Evolutionary conservation across 805 yeast genomes (phyloP), one percentile per base, ranked within the genome.

Genomic region (Wickerhamomyces chambardii): DNA sequence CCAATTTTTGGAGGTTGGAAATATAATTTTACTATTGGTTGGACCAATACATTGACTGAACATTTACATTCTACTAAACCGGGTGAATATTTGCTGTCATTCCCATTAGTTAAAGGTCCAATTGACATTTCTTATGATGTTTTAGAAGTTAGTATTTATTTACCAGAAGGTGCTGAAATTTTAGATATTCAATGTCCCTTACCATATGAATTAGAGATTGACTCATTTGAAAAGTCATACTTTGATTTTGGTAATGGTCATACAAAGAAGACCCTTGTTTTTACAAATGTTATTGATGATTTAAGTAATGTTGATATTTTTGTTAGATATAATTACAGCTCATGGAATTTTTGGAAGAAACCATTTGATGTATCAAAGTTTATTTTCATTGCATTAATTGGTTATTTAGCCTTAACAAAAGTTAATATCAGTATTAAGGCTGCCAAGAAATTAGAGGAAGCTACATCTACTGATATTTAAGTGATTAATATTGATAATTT

Each of bases 1-100:
- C 98, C 98, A n/a, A 56, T 92, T 6, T 84, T 85, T 59, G 98
- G 98, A 33, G 94, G 89, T 30, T 92, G 98, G 98, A 71, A 78
- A 50, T 90, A 86, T 61, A 86, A 90, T 61, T 92, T 85, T 67
- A 92, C 97, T 17, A 59, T 90, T 46, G 97, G 97, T n/a, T 92
- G 95, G 95, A 74, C 79, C 33, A 72, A 75, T 43, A 61, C 66
- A 16, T 59, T 89, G 29, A 50, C 61, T 14, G 60, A 73, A 31
- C 78, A 69, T 45, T 64, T 84, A 35, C 75, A 61, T 46, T 48
- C 55, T 29, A 46, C 65, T 15, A 40, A 45, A 19, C 49, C 45
- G 16, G 61, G 63, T 10, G 60, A 59, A 15, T 84, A 74, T 52
- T 52, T 82, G 11, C 60, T 83, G 24, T 69, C 65, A 35, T 73